Conservation (phyloP, 495 filamentous ascomycete genomes). For the Monascus purpureus region DNA sequence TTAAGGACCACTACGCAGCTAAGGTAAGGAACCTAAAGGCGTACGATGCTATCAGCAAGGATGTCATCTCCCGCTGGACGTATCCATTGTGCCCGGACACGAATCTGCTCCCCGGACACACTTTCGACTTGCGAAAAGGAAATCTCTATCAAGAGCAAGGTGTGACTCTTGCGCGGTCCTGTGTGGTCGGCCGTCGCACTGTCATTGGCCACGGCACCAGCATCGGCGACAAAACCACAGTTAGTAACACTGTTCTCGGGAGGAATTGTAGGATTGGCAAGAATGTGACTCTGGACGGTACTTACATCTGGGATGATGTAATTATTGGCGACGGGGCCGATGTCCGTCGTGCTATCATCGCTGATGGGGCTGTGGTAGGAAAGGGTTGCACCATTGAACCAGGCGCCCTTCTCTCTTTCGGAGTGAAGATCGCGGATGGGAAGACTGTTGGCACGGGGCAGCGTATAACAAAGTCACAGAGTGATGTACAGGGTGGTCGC, state of each 20-base stretch:
- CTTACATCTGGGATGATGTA: constrained; percentile 84
- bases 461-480: constrained; percentile 41
- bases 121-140: constrained; percentile 52
- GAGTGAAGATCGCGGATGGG: constrained; percentile 54
- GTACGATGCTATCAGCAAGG: constrained; percentile 82
- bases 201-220: constrained; percentile 65
- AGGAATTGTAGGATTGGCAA: constrained; percentile 73
- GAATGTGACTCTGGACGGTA: constrained; percentile 62
- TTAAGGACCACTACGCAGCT: constrained; percentile 63
- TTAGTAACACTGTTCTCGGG: constrained; percentile 66
- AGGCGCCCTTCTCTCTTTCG: constrained; percentile 68
- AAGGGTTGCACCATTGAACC: constrained; percentile 50
- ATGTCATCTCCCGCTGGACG: constrained; percentile 80
- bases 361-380: constrained; percentile 53
- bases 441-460: constrained; percentile 35
- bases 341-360: constrained; percentile 64
- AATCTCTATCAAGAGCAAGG: constrained; percentile 57
- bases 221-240: constrained; percentile 54
- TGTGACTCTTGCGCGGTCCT: constrained; percentile 58
- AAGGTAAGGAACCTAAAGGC: constrained; percentile 73
- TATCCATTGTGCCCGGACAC: constrained; percentile 87
- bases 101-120: constrained; percentile 64
- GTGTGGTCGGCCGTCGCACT: constrained; percentile 46
- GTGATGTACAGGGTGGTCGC: constrained; percentile 27
- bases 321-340: constrained; percentile 57